Evolutionary conservation across 2,329 filamentous ascomycete species (phyloP), one percentile per base, ranked within the genome.

Genomic region (Calonectria naviculata): DNA sequence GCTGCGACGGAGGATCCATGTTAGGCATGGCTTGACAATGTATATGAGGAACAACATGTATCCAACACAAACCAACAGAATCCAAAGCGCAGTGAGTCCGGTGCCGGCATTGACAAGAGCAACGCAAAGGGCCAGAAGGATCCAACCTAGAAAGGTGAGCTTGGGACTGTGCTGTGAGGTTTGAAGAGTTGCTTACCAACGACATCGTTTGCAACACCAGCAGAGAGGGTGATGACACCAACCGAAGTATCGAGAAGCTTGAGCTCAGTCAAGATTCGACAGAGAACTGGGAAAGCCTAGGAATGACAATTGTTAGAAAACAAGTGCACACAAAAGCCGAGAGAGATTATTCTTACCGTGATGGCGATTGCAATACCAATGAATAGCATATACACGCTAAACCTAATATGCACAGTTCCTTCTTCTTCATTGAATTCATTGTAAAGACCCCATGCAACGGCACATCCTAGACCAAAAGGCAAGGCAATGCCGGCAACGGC

Each of bases 351-450:
- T 4, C 52, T 68, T n/a, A 69, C 94, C 4, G 95, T 98, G 77
- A 98, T 98, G 28, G 95, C 93, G 84, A 98, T 92, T 1, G 95
- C 95, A 67, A 97, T 95, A 82, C 95, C 95, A 76, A 98, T 93
- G 80, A 98, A 98, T 31, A 89, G 82, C 72, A 85, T 85, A 56
- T 94, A 90, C 26, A 87, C 83, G 54, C 84, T 85, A 67, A 90
- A 90, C 29, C 80, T 76, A 61, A 89, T 87, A 31, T 80, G 80
- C 13, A 81, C 75, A 4, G 83, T 76, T 62, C 82, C 82, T 5
- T 75, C 68, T 15, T 87, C 85, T 28, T 80, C 61, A 29, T 85
- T 85, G 78, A 97, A 97, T 71, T 95, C 82, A 72, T 95, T 84
- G 78, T 95, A 97, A 17, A 98, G 82, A 1, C 95, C 95, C 81